Conservation (phyloP, 2,329 filamentous ascomycete species). For the Neonectria ditissima region DNA sequence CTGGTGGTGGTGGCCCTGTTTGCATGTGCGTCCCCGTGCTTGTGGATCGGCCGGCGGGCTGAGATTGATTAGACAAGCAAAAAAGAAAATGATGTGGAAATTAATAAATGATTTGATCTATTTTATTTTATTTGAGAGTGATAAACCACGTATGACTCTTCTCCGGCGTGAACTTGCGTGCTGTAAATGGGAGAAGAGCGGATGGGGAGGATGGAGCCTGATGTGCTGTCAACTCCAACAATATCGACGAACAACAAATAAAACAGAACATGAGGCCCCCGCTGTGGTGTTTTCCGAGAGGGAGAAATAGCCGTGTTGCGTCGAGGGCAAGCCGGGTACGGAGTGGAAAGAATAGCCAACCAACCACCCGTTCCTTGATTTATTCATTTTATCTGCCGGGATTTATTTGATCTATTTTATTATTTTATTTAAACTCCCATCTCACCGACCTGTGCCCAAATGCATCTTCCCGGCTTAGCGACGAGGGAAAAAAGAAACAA, state of each 20-base stretch:
- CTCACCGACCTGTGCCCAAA: not conserved
- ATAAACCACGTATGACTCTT: not conserved
- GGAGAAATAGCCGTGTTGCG: not conserved
- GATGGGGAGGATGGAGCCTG: no score
- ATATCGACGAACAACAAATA: not conserved
- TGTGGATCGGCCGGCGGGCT: conserved; percentile 17
- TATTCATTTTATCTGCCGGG: not conserved
- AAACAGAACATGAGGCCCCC: not conserved
- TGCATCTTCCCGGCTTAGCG: not conserved
- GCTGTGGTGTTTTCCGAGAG: not conserved
- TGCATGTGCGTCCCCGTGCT: conserved; percentile 25
- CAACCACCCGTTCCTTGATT: not conserved
- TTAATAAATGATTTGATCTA: conserved; percentile 11
- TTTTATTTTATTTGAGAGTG: conserved; percentile 1
- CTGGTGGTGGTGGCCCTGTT: not conserved
- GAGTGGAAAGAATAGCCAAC: not conserved
- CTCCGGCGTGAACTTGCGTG: not conserved
- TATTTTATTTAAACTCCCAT: no score
- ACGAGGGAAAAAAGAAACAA: conserved; percentile 20
- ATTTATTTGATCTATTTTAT: not conserved
- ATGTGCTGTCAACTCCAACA: not conserved
- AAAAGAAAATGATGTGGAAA: not conserved
- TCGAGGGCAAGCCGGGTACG: not conserved
- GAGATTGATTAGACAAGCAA: conserved; percentile 3
- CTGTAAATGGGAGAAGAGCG: not conserved